Conservation (phyloP, 164 flowering plant genomes). For the Vitis cinerea region DNA sequence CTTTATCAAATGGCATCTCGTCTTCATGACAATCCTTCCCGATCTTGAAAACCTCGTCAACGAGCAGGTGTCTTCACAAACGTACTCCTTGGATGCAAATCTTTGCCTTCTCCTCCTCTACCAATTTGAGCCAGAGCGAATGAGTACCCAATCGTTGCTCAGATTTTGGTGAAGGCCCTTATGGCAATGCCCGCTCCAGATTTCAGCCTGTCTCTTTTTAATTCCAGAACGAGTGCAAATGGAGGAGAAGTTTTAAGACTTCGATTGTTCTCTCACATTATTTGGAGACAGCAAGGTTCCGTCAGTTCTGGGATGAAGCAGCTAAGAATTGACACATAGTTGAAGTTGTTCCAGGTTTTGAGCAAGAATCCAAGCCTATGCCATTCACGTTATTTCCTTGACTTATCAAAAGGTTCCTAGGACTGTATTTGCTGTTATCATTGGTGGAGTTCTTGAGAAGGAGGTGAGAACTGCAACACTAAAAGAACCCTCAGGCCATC, state of each 20-base stretch:
- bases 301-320: constrained; percentile 98
- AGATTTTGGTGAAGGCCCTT: constrained; percentile 93
- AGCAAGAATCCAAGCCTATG: constrained; percentile 90
- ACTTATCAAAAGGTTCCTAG: constrained; percentile 89
- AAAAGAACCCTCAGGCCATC: no score
- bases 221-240: constrained; percentile 99
- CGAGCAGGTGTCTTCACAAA: constrained; percentile 87
- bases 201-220: constrained; percentile 94
- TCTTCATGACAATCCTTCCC: constrained; percentile 87
- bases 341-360: constrained; percentile 98
- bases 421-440: constrained; percentile 67
- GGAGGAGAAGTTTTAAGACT: constrained; percentile 97
- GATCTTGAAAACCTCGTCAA: constrained; percentile 90
- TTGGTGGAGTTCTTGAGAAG: no score
- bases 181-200: constrained; percentile 99
- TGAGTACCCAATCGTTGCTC: constrained; percentile 89
- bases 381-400: constrained; percentile 81
- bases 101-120: constrained; percentile 96
- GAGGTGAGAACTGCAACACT: no score
- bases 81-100: constrained; percentile 90
- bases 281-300: constrained; percentile 95
- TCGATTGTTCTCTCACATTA: constrained; percentile 88
- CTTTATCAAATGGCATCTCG: constrained; percentile 68
- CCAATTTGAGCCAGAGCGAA: constrained; percentile 96
- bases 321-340: constrained; percentile 86